These are phyloP conservation scores for Fusarium nurragi DNA, from an alignment of 2,329 filamentous ascomycete genomes.

Conservation along the genomic window DNA sequence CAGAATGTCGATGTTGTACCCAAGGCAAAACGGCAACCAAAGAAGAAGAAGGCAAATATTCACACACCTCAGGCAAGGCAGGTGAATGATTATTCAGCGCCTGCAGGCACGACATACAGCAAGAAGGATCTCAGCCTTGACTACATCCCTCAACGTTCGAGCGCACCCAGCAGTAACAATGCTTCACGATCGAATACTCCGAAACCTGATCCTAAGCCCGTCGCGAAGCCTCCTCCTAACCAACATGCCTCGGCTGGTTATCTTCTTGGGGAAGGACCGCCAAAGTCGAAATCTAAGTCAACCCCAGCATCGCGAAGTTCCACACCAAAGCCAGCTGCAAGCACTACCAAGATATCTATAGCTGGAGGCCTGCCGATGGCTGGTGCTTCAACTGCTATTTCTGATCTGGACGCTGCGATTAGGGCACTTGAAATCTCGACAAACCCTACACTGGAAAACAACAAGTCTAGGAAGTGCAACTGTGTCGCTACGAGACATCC, in stretches of 20 bases:
- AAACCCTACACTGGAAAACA: conserved; percentile 73
- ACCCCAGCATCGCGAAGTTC: conserved; percentile 62
- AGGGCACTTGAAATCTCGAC: conserved; percentile 90
- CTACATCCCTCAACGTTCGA: conserved; percentile 70
- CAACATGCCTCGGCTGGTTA: conserved; percentile 74
- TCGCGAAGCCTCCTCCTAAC: conserved; percentile 58
- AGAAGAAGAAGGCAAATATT: conserved; percentile 69
- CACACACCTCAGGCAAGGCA: conserved; percentile 72
- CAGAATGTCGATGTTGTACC: conserved; percentile 56
- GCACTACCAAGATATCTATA: conserved; percentile 74
- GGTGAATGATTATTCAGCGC: conserved; percentile 68
- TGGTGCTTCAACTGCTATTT: conserved; percentile 77
- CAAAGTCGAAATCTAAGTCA: conserved; percentile 65
- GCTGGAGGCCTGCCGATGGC: conserved; percentile 84
- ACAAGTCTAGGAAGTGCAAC: conserved; percentile 75
- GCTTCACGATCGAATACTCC: conserved; percentile 52
- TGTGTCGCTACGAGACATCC: conserved; percentile 91
- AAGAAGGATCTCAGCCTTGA: conserved; percentile 77
- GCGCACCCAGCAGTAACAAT: conserved; percentile 51
- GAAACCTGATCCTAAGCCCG: conserved; percentile 40
- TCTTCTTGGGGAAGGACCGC: conserved; percentile 79
- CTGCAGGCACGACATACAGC: conserved; percentile 75
- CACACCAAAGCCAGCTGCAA: conserved; percentile 62
- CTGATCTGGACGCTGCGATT: conserved; percentile 82
- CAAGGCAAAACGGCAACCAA: conserved; percentile 57